These are phyloP conservation scores for Dendrobium officinale DNA, from an alignment of 106 monocot genomes.

Conservation along the genomic window DNA sequence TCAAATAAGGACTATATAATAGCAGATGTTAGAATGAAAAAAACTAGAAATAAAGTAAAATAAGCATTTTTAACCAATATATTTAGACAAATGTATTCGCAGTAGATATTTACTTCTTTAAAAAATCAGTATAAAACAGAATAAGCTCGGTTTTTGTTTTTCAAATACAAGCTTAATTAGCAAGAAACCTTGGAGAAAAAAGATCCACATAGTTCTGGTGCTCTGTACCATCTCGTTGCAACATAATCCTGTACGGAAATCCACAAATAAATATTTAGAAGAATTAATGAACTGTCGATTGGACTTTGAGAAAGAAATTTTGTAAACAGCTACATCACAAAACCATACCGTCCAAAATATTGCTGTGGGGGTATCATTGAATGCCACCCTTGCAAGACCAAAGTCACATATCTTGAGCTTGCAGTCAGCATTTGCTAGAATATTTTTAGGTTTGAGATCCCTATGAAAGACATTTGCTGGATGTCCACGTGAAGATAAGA, in stretches of 20 bases:
- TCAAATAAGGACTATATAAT: background rate
- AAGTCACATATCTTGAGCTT: constrained; percentile 93
- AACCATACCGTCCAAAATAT: constrained; percentile 80
- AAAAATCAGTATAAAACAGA: background rate
- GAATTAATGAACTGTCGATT: background rate
- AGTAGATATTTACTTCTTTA: background rate
- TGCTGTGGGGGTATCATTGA: constrained; percentile 79
- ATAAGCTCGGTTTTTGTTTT: background rate
- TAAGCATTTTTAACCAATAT: background rate
- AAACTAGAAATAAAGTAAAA: background rate
- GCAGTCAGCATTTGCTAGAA: constrained; percentile 85
- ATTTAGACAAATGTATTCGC: background rate
- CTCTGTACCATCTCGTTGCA: constrained; percentile 90
- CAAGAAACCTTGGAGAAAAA: constrained; percentile 76
- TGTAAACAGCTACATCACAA: background rate
- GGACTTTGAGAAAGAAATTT: background rate
- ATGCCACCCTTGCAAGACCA: constrained; percentile 85
- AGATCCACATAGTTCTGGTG: constrained; percentile 83
- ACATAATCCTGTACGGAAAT: constrained; percentile 69
- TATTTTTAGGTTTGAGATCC: constrained; percentile 91
- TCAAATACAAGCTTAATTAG: background rate
- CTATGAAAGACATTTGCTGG: constrained; percentile 88
- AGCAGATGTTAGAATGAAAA: background rate
- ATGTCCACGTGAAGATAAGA: background rate
- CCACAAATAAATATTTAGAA: background rate